Evolutionary conservation across 495 filamentous ascomycete genomes (phyloP).

Genomic region (Cercophora sp.): DNA sequence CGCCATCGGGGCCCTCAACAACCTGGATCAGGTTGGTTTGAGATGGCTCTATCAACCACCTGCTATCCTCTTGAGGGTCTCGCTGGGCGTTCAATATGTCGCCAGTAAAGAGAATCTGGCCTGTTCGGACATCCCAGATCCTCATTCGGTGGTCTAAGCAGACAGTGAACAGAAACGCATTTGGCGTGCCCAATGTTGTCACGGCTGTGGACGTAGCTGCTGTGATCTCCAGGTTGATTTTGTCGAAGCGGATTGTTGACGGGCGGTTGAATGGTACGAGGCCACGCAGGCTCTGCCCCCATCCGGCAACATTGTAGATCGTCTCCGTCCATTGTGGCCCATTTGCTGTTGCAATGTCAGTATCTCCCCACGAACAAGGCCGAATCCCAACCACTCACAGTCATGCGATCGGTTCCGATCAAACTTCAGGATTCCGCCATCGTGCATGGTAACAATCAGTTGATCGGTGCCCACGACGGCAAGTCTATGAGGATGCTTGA

Average conservation of each 20-base stretch:
- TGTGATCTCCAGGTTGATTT: conserved; percentile 61
- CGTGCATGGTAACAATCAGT: conserved; percentile 74
- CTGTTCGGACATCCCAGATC: conserved; percentile 76
- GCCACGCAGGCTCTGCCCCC: conserved; percentile 68
- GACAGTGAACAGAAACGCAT: conserved; percentile 69
- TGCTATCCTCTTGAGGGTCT: conserved; percentile 53
- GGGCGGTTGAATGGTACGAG: conserved; percentile 66
- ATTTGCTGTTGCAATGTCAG: conserved; percentile 32
- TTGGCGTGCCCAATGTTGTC: conserved; percentile 43
- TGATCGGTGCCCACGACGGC: conserved; percentile 66
- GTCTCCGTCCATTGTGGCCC: conserved; percentile 66
- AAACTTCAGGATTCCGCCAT: conserved; percentile 75
- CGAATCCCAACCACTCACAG: conserved; percentile 30
- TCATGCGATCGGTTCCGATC: conserved; percentile 62
- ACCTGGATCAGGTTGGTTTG: conserved; percentile 69
- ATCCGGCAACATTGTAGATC: conserved; percentile 73
- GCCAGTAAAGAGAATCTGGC: conserved; percentile 64
- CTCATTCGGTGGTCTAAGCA: conserved; percentile 82
- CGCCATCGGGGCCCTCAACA: conserved; percentile 59
- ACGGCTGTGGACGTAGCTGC: conserved; percentile 56
- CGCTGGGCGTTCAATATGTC: conserved; percentile 60
- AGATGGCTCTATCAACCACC: conserved; percentile 72
- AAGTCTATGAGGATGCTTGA: conserved; percentile 78
- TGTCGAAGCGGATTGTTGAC: conserved; percentile 60
- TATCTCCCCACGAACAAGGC: neutral